Evolutionary conservation across 306 rosid genomes (phyloP).

Genomic region (Cicer cuneatum): DNA sequence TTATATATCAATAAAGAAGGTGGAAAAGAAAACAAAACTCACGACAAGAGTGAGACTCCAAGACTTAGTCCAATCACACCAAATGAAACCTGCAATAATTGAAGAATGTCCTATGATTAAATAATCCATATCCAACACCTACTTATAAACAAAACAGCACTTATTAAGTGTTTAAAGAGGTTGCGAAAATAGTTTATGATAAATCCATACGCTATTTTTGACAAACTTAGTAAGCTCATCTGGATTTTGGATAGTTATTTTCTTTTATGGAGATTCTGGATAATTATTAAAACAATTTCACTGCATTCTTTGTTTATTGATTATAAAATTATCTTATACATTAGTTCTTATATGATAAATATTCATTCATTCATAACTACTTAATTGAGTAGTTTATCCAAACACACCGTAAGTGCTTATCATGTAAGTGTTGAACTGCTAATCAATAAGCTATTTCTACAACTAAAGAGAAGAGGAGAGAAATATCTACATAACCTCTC

Average conservation of each 20-base stretch:
- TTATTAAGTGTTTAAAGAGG: no score
- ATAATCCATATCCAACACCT: not conserved
- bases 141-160: not conserved
- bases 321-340: no score
- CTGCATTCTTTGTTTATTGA: no score
- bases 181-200: no score
- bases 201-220: no score
- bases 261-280: no score
- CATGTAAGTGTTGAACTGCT: not conserved
- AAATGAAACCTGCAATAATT: slow-evolving; percentile 74
- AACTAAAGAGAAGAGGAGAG: not conserved
- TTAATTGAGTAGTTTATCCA: no score
- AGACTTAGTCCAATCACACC: slow-evolving; percentile 78
- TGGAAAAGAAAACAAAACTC: slow-evolving; percentile 40
- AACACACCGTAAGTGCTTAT: not conserved
- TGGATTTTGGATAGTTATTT: no score
- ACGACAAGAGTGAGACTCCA: slow-evolving; percentile 83
- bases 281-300: no score
- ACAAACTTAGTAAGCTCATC: no score
- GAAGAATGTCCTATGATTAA: slow-evolving; percentile 23
- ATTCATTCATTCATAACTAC: no score
- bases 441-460: not conserved
- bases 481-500: not conserved
- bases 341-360: no score
- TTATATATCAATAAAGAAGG: slow-evolving; percentile 43